Percentiles rank a stretch among this genome's conserved stretches.
Conservation (phyloP, 1,284 basidiomycete species). For the Austropuccinia psidii region DNA sequence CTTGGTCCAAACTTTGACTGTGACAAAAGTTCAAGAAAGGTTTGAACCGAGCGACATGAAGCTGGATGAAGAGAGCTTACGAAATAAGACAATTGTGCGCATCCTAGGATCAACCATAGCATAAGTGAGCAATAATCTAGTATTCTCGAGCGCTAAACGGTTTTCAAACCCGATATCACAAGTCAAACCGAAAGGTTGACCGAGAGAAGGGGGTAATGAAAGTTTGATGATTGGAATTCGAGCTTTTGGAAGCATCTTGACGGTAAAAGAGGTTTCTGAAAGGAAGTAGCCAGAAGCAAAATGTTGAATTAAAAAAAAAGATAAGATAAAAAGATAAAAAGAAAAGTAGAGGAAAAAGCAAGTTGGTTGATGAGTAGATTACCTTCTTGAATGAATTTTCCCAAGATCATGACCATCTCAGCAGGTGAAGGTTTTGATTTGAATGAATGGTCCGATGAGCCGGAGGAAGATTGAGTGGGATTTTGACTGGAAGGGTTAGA, state of each 20-base stretch:
- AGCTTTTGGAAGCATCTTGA: conserved; percentile 91
- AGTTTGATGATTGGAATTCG: conserved; percentile 98
- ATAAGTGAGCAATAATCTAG: conserved; percentile 88
- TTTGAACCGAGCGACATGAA: not conserved
- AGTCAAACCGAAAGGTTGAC: conserved; percentile 71
- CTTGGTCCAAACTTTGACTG: conserved; percentile 99
- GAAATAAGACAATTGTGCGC: conserved; percentile 86
- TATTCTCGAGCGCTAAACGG: conserved; percentile 91
- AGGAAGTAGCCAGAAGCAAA: conserved; percentile 5
- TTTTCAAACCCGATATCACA: conserved; percentile 99
- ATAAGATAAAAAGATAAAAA: conserved; percentile 26
- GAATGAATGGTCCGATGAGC: not conserved
- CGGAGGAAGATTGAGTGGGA: not conserved
- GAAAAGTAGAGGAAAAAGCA: not conserved
- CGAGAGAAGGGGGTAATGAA: conserved; percentile 78
- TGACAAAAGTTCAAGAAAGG: not conserved
- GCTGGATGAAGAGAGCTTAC: conserved; percentile 54
- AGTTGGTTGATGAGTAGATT: conserved; percentile 43
- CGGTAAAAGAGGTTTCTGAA: conserved; percentile 89
- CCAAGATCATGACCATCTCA: conserved; percentile 88
- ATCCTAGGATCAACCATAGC: conserved; percentile 94
- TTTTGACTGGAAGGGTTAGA: not conserved
- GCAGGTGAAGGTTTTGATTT: conserved; percentile 61
- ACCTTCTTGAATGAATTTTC: conserved; percentile 86
- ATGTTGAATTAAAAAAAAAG: not conserved